Evolutionary conservation across 768 basidiomycete species (phyloP), one percentile per base, ranked within the genome.

Genomic region (Boletus tylopilopsis): DNA sequence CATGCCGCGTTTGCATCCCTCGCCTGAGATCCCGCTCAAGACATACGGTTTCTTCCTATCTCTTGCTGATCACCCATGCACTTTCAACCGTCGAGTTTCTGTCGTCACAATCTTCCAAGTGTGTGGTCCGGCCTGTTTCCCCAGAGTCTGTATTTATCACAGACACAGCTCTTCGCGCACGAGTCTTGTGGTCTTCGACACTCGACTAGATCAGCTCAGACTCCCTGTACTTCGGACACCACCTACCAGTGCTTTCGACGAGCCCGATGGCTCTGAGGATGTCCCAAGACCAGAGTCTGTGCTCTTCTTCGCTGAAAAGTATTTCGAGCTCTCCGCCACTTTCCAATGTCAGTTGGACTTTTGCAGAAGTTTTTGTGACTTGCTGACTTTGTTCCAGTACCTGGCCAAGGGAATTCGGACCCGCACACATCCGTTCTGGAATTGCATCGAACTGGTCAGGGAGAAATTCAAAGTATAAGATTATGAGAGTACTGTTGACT

Each of bases 181-280:
- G 21, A 62, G 69, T 9, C 61, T 86, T 23, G 78, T 72, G 13
- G 62, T 87, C 15, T 87, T 87, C 55, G 85, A 87, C 59, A 79
- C 81, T 21, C 70, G 69, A 23, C 57, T 87, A n/a, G 69, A 74
- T 41, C 58, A 69, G n/a, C 56, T 83, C 42, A 73, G 68, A 49
- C 67, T 83, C 2, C 80, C 83, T 2, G 64, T 82, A 12, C 57
- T 73, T 23, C 73, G 69, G 25, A 52, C 56, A 22, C 68, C 68
- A 2, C 38, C 51, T 2, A 39, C 37, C 22, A 54, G 27, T 42
- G 27, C 33, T 15, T 36, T 47, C 29, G 53, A 63, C 47, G 54
- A 59, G 22, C 52, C 49, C 23, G 56, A 62, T 16, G 51, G 42
- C 16, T 29, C 57, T 6, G 57, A 63, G 12, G 56, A 63, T n/a